These are phyloP conservation scores for Lotus japonicus DNA, from an alignment of 306 rosid species.

Conservation along the genomic window DNA sequence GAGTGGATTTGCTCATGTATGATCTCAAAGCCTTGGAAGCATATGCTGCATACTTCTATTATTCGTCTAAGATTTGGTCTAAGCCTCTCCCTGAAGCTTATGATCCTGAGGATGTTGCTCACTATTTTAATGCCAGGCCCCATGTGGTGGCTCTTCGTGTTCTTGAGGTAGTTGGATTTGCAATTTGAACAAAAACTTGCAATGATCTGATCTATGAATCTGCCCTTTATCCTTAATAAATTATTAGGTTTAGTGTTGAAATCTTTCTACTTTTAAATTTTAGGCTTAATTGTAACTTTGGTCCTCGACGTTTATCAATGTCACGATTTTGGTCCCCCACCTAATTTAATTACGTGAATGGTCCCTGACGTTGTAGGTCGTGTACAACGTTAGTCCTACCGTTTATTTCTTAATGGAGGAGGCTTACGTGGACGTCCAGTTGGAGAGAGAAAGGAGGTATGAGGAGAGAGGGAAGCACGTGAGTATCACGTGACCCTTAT, in stretches of 20 bases:
- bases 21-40: conserved; percentile 86
- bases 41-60: conserved; percentile 62
- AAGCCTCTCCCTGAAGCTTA: conserved; percentile 88
- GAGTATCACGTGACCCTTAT: no score
- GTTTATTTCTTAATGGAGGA: no score
- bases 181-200: background rate
- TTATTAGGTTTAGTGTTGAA: background rate
- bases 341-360: no score
- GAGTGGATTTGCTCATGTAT: conserved; percentile 68
- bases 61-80: conserved; percentile 69
- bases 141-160: conserved; percentile 74
- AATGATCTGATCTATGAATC: background rate
- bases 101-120: conserved; percentile 66
- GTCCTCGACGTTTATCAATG: no score
- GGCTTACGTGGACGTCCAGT: no score
- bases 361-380: no score
- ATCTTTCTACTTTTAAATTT: background rate
- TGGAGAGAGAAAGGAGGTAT: no score
- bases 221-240: background rate
- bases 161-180: conserved; percentile 55
- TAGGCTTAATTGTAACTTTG: no score
- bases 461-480: no score
- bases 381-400: no score
- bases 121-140: conserved; percentile 73
- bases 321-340: no score